These are phyloP conservation scores for Monosporascus sp. DNA, from an alignment of 2,329 filamentous ascomycete species.

Conservation along the genomic window DNA sequence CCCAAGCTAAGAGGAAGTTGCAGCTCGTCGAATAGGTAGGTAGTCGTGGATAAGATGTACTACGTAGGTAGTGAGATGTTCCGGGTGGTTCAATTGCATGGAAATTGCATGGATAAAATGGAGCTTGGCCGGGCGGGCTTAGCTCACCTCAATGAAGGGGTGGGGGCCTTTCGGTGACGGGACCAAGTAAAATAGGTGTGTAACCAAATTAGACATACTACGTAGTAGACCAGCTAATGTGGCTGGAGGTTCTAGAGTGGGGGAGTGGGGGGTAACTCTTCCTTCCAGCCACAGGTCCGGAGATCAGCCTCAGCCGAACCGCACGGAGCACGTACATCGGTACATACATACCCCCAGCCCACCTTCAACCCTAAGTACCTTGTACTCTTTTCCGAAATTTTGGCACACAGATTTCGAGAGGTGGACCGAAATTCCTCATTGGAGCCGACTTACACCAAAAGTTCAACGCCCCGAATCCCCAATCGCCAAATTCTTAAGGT, in stretches of 20 bases:
- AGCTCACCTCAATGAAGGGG: too few relatives aligned
- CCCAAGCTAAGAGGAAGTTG: background rate
- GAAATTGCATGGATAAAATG: background rate
- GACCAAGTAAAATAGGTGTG: too few relatives aligned
- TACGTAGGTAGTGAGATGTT: background rate
- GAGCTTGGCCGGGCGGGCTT: too few relatives aligned
- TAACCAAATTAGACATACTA: too few relatives aligned
- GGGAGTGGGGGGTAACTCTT: too few relatives aligned
- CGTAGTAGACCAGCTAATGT: too few relatives aligned
- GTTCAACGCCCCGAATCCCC: background rate
- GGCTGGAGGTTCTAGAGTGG: too few relatives aligned
- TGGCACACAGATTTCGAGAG: background rate
- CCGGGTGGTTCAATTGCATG: background rate
- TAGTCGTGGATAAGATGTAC: background rate
- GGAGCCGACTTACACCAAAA: background rate
- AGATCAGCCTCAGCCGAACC: too few relatives aligned
- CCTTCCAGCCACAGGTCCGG: too few relatives aligned
- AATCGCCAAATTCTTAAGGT: background rate
- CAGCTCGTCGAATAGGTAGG: background rate
- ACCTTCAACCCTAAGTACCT: background rate
- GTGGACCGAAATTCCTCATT: background rate
- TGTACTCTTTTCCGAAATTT: background rate
- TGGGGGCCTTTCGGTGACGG: too few relatives aligned
- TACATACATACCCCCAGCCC: background rate
- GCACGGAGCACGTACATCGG: background rate